phyloP scores from a whole-genome alignment of 2,329 filamentous ascomycete genomes.

The Didymella keratinophila region DNA sequence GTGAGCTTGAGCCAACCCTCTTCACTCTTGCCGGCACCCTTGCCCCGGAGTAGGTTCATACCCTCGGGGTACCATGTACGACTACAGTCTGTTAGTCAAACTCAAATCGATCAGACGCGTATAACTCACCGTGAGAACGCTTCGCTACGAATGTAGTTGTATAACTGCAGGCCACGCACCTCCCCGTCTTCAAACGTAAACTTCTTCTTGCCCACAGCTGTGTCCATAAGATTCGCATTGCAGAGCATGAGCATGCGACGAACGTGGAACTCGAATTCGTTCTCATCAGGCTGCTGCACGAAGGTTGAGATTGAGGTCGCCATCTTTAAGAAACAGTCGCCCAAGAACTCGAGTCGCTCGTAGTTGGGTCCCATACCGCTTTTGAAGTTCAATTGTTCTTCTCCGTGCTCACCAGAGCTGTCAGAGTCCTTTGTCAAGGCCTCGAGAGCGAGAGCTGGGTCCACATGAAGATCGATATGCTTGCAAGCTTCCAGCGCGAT shows the following conservation, averaged over 20 bases:
- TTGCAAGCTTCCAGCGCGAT: slow-evolving; percentile 79
- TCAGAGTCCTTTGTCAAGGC: slow-evolving; percentile 93
- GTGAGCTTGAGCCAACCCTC: slow-evolving; percentile 64
- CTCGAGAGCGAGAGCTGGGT: slow-evolving; percentile 77
- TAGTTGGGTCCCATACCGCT: slow-evolving; percentile 93
- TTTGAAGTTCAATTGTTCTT: slow-evolving; percentile 75
- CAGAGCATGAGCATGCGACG: slow-evolving; percentile 90
- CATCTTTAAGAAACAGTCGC: slow-evolving; percentile 95
- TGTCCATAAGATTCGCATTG: slow-evolving; percentile 87
- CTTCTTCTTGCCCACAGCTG: slow-evolving; percentile 61
- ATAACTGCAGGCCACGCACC: slow-evolving; percentile 59
- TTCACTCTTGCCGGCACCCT: slow-evolving; percentile 62
- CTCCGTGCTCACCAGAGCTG: slow-evolving; percentile 75
- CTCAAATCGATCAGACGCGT: background rate
- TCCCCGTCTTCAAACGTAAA: slow-evolving; percentile 48
- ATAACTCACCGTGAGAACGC: slow-evolving; percentile 72
- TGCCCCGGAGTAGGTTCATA: slow-evolving; percentile 76
- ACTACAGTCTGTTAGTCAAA: slow-evolving; percentile 47
- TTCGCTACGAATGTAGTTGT: slow-evolving; percentile 82
- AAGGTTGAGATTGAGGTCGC: slow-evolving; percentile 89
- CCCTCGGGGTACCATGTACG: slow-evolving; percentile 89
- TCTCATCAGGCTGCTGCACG: slow-evolving; percentile 74
- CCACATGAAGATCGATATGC: slow-evolving; percentile 69
- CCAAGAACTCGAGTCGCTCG: slow-evolving; percentile 90
- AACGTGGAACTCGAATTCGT: slow-evolving; percentile 89